A percentile compares a stretch with the other conserved stretches of the same genome.
phyloP scores from a whole-genome alignment of 371 early-diverging fungal genomes.

The Mortierella sp. region DNA sequence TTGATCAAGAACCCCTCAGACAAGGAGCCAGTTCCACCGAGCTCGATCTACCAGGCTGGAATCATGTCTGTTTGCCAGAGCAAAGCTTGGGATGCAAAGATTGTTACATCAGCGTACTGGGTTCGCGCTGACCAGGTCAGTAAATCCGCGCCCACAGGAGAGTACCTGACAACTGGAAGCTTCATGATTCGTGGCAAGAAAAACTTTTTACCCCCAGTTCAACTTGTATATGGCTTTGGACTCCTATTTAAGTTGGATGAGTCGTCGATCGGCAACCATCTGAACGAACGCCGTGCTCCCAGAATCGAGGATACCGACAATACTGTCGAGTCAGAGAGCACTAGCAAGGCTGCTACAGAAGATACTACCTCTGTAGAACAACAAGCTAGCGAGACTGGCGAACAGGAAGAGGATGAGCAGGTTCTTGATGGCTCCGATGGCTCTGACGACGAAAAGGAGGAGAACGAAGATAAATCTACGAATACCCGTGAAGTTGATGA shows the following conservation, averaged over 20 bases:
- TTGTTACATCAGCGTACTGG: slow-evolving; percentile 98
- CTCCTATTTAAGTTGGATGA: slow-evolving; percentile 93
- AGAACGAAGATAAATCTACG: slow-evolving; percentile 16
- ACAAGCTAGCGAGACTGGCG: slow-evolving; percentile 22
- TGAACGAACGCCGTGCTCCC: slow-evolving; percentile 62
- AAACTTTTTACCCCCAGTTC: slow-evolving; percentile 94
- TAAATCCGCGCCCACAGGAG: slow-evolving; percentile 98
- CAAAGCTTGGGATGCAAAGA: slow-evolving; percentile 98
- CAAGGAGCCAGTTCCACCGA: slow-evolving; percentile 84
- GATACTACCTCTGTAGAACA: not conserved
- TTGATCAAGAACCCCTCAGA: slow-evolving; percentile 90
- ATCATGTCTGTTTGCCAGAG: slow-evolving; percentile 97
- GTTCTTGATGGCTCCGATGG: slow-evolving; percentile 33
- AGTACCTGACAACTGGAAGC: slow-evolving; percentile 94
- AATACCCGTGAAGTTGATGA: slow-evolving; percentile 19
- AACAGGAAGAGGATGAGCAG: slow-evolving; percentile 29
- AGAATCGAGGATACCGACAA: slow-evolving; percentile 37
- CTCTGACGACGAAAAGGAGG: slow-evolving; percentile 33
- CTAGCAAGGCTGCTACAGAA: slow-evolving; percentile 13
- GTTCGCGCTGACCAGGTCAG: slow-evolving; percentile 94
- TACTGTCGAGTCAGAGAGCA: slow-evolving; percentile 24
- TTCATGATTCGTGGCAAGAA: slow-evolving; percentile 99
- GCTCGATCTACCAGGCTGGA: slow-evolving; percentile 95
- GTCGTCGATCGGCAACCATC: slow-evolving; percentile 78
- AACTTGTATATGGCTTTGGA: slow-evolving; percentile 98